Percentiles rank a stretch among this genome's conserved stretches.
Evolutionary conservation across 1,139 yeast genomes (phyloP).

Genomic region (Taphrina confusa): DNA sequence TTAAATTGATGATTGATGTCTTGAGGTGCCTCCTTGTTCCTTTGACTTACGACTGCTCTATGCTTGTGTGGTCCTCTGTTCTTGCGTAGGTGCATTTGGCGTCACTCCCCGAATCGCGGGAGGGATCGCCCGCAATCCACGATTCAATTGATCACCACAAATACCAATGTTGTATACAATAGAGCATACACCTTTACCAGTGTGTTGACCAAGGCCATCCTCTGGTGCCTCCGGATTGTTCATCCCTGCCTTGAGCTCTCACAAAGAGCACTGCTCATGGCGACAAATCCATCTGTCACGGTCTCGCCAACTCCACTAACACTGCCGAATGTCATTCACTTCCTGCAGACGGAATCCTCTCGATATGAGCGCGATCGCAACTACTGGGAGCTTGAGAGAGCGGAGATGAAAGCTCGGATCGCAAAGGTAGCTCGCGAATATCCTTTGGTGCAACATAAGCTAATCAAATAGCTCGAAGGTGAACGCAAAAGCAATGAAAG

Average conservation of each 20-base stretch:
- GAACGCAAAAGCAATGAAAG: slow-evolving; percentile 29
- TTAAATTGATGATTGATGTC: too few species aligned
- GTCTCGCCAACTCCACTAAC: slow-evolving; percentile 6
- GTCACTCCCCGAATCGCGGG: background rate
- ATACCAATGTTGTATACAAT: too few species aligned
- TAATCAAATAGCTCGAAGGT: slow-evolving; percentile 23
- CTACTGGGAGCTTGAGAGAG: slow-evolving; percentile 58
- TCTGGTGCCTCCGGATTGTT: too few species aligned
- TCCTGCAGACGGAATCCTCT: slow-evolving; percentile 60
- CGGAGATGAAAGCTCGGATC: slow-evolving; percentile 52
- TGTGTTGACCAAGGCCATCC: too few species aligned
- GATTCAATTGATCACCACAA: too few species aligned
- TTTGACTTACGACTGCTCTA: too few species aligned
- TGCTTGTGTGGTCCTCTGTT: too few species aligned
- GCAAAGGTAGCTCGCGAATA: slow-evolving; percentile 5
- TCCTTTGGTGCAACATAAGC: background rate
- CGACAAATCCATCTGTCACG: background rate
- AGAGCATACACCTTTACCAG: too few species aligned
- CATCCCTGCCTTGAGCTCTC: too few species aligned
- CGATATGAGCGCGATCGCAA: slow-evolving; percentile 59
- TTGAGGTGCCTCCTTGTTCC: too few species aligned
- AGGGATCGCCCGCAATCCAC: slow-evolving; percentile 4
- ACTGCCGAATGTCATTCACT: slow-evolving; percentile 56
- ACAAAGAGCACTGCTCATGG: too few species aligned
- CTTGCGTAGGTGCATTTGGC: too few species aligned